Evolutionary conservation across 2,329 filamentous ascomycete genomes (phyloP).

Genomic region (Chalara sp.): DNA sequence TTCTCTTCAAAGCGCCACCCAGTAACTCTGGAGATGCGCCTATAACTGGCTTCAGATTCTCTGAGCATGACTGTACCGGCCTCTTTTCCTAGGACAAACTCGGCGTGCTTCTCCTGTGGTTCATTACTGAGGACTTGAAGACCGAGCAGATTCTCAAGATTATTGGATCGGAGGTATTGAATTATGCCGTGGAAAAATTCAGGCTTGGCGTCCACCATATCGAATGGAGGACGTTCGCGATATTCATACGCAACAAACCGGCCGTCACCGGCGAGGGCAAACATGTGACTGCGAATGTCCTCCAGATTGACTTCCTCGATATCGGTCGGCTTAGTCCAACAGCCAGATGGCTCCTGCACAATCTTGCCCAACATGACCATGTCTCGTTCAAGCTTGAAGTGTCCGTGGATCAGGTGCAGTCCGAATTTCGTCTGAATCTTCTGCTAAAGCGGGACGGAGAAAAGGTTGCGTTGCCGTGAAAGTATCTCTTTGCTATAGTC

Average conservation of each 20-base stretch:
- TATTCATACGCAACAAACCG: slow-evolving; percentile 1
- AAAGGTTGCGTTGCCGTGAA: no score
- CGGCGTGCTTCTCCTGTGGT: neutral
- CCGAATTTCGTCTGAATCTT: no score
- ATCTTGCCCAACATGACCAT: no score
- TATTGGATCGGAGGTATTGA: slow-evolving; percentile 2
- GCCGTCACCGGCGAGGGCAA: neutral
- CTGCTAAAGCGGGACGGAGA: no score
- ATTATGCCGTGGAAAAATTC: neutral
- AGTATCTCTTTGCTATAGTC: no score
- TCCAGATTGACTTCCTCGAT: slow-evolving; percentile 1
- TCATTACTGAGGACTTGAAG: slow-evolving; percentile 3
- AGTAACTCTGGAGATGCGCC: no score
- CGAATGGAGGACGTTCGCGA: neutral
- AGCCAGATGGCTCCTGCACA: no score
- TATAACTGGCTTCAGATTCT: slow-evolving; percentile 2
- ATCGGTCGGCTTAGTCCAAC: no score
- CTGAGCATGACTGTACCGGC: slow-evolving; percentile 1
- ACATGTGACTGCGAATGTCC: neutral
- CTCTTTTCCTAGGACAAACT: slow-evolving; percentile 1
- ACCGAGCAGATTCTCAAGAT: slow-evolving; percentile 2
- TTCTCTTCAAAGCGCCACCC: no score
- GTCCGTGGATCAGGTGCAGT: no score
- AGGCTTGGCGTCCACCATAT: neutral
- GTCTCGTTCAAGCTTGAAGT: no score